Evolutionary conservation across 148 eudicot species (phyloP), one percentile per base, ranked within the genome.

Genomic region (Nepenthes gracilis): DNA sequence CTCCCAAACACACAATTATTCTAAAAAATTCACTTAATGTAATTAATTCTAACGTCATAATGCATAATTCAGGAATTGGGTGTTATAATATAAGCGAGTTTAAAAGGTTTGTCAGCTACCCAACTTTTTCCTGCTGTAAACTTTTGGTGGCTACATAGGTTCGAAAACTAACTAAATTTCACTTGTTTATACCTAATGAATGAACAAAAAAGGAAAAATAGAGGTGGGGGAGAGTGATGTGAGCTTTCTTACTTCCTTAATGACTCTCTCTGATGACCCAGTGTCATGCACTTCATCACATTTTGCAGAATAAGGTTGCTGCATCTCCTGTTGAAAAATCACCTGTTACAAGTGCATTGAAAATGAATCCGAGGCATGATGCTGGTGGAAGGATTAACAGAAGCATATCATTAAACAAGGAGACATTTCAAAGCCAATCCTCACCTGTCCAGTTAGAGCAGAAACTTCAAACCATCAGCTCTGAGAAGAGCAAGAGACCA

Each of bases 371-470:
- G 71, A 80, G 75, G 57, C 85, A 81, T 50, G 98, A 88, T 72
- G 70, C 81, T 57, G 75, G 88, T 74, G 98, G 96, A 71, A 84
- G 78, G 85, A 86, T 88, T 45, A 75, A 88, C 66, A 78, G 77
- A 74, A 84, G 85, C 76, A 88, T 92, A 72, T 80, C 86, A 56
- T 70, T 78, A 23, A 87, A 85, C 74, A 89, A 75, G 73, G 90
- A 89, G 70, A 62, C 73, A 38, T 80, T 72, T 51, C 80, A 68
- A 67, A 71, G 38, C 72, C 87, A 75, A 47, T 67, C 81, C 74
- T 67, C 82, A 40, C 62, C 74, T 43, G 61, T 45, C 55, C 84
- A 75, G 43, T 64, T 84, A 55, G 90, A 80, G 40, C 90, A 67
- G 64, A 80, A 75, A 64, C 63, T 70, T 57, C 80, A 63, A 63